These are phyloP conservation scores for Fusarium keratoplasticum DNA, from an alignment of 2,329 filamentous ascomycete genomes.

Conservation along the genomic window DNA sequence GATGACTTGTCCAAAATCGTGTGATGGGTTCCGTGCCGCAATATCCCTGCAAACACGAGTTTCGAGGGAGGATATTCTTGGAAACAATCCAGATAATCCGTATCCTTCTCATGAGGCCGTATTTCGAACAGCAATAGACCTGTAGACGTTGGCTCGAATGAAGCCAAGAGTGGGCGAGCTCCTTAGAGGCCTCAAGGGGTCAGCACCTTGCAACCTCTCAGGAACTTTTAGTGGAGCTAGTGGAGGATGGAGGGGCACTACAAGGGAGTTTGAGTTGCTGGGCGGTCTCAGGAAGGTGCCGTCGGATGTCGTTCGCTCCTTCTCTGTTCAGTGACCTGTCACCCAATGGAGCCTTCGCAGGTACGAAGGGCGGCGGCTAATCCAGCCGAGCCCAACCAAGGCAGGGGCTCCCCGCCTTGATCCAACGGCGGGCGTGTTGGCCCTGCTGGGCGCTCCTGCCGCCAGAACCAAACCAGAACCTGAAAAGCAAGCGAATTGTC, in stretches of 20 bases:
- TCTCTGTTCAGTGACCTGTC: constrained; percentile 24
- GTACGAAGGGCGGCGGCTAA: constrained; percentile 3
- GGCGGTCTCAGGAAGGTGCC: constrained; percentile 22
- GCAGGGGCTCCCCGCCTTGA: constrained; percentile 40
- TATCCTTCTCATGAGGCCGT: not conserved
- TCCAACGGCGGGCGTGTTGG: constrained; percentile 34
- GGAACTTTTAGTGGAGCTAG: constrained; percentile 12
- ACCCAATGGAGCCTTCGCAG: not conserved
- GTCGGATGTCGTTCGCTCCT: constrained; percentile 6
- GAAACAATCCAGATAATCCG: not conserved
- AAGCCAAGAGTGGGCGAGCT: not conserved
- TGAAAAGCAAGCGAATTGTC: constrained; percentile 10
- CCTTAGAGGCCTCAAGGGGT: not conserved
- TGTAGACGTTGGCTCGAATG: not conserved
- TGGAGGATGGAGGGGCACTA: constrained; percentile 13
- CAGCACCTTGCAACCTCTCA: not conserved
- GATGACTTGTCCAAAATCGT: not conserved
- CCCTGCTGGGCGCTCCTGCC: constrained; percentile 9
- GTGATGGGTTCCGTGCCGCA: constrained; percentile 1
- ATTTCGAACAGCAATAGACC: not conserved
- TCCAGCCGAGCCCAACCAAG: constrained; percentile 20
- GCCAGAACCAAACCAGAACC: constrained; percentile 16
- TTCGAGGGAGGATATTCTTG: not conserved
- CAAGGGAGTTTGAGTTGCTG: constrained; percentile 10
- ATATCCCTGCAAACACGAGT: not conserved